Base-by-base conservation (phyloP, 371 early-diverging fungal genomes). In the Parasitella parasitica region DNA sequence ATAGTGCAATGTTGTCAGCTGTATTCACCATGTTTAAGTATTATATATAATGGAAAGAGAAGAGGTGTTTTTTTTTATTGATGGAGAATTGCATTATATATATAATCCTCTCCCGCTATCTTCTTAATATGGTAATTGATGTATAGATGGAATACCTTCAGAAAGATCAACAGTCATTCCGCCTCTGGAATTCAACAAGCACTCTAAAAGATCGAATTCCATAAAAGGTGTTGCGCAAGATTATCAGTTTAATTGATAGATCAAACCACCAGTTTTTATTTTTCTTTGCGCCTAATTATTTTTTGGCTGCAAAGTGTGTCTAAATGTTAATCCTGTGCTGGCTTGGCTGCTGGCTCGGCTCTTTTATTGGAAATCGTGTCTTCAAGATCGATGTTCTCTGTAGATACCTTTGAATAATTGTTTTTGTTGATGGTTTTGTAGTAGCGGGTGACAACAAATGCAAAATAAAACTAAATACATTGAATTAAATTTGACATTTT, bases 381-480 rank as follows among this genome's bases (percentile, higher is more conserved):
- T 46, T 61, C 62, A 7, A 61, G 35, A n/a, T 61, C 62, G 20
- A 62, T 62, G 7, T 49, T 50, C 3, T 56, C 67, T 54, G 60
- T 48, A 43, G 52, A 36, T 6, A 76, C 18, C 34, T 67, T 69
- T 12, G 73, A 69, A 54, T 77, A 77, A 4, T 49, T 68, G 2
- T 56, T 52, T 56, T 38, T 57, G 28, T 65, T 71, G 27, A 78
- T 38, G 3, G 65, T 56, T 18, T 54, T 59, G 37, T 75, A 80
- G 55, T 77, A 80, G 6, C 56, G 64, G 4, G 74, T 80, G 11
- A 80, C 57, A 16, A 80, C 64, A 22, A 70, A 34, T 7, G 78
- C 78, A 66, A 77, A 80, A 38, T 80, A 80, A 24, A 80, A 54
- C 81, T 80, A 68, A 12, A n/a, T 7, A 15, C 1, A 22, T 0